Conservation (phyloP, 2,329 filamentous ascomycete genomes). For the Cordyceps cicadae region DNA sequence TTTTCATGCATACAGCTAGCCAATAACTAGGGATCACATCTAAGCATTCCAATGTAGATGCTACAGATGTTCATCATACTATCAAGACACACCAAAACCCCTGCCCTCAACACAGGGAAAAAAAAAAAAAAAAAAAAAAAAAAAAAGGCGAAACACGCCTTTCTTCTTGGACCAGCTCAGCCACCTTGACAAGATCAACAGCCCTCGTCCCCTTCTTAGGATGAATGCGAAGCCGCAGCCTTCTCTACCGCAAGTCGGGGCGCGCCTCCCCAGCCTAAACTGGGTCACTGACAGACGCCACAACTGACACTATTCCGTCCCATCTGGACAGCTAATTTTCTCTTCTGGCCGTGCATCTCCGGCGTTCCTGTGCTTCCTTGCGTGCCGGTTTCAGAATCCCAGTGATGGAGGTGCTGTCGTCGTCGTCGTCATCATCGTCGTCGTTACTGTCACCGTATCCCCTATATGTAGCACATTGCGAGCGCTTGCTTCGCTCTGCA, state of each 20-base stretch:
- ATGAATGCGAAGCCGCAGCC: neutral
- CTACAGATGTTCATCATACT: neutral
- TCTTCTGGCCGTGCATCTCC: neutral
- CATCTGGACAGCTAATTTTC: neutral
- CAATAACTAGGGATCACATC: neutral
- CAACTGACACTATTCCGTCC: conserved; percentile 6
- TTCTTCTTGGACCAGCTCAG: neutral
- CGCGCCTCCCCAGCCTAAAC: neutral
- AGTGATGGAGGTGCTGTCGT: neutral
- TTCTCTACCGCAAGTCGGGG: neutral
- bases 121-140: too few relatives aligned
- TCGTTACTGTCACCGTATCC: too few relatives aligned
- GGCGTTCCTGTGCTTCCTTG: neutral
- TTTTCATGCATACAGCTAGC: neutral
- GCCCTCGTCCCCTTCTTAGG: neutral
- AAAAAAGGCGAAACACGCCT: neutral
- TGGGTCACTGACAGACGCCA: conserved; percentile 8
- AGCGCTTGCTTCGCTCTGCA: too few relatives aligned
- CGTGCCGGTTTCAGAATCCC: conserved; percentile 1
- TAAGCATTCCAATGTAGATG: neutral
- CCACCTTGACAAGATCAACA: neutral
- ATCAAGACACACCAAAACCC: neutral
- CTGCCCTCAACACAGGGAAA: neutral
- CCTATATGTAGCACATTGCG: too few relatives aligned
- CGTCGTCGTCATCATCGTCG: neutral